Evolutionary conservation across 495 filamentous ascomycete species (phyloP), one percentile per base, ranked within the genome.

Genomic region (Penicillium cataractarum): DNA sequence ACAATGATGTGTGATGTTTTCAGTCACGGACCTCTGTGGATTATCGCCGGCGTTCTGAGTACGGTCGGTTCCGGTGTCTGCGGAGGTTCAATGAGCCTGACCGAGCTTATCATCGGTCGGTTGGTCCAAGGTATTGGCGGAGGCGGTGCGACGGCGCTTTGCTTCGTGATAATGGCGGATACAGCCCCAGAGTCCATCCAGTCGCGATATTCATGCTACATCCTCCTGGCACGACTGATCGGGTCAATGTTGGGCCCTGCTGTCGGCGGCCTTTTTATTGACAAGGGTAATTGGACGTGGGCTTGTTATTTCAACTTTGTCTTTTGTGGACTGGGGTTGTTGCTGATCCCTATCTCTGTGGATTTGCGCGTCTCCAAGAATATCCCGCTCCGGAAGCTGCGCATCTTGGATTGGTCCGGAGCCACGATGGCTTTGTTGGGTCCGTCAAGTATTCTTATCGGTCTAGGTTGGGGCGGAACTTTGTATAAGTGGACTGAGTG

Each of bases 81-180:
- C 50, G 85, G 80, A 5, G 73, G 89, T 6, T 83, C 89, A 0
- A 77, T 83, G 55, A 82, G 83, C 64, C 86, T 92, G 51, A 78
- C 78, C 7, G 69, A 84, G 24, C 77, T 93, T 37, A 79, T 92
- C 22, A 76, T 86, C 44, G 89, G 89, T 7, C 82, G 90, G 22
- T 77, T 82, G 3, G 74, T 92, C 15, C 90, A 92, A 57, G 90
- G 90, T 21, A 75, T 90, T n/a, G 90, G 90, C 24, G 88, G 87
- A 21, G 90, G 90, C 22, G 90, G 89, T 1, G 80, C 90, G 12
- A 80, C 87, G 44, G 80, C 80, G 8, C 71, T 92, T 35, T 86
- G 84, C 2, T 84, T 89, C 65, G 83, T 91, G 49, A 66, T 91
- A 3, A 79, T 93, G 59, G 84, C 88, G 0, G 89, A 92, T 62